Conservation (phyloP, 192 early-diverging fungal genomes). For the Coemansia reversa region DNA sequence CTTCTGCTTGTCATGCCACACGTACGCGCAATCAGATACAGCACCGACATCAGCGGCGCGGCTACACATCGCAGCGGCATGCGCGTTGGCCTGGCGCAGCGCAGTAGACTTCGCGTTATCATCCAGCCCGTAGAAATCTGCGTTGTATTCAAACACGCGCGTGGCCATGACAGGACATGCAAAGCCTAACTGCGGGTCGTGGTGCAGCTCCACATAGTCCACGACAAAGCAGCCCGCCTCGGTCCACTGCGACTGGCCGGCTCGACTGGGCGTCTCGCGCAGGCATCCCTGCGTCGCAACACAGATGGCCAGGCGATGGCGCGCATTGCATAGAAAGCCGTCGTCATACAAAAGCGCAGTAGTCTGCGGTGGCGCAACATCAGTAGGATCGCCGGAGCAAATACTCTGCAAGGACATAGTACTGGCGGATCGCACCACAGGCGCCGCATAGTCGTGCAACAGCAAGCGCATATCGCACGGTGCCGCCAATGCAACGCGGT, state of each 20-base stretch:
- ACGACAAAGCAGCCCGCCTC: conserved; percentile 32
- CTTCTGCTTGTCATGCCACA: conserved; percentile 54
- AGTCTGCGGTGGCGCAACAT: conserved; percentile 2
- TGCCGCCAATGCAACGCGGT: conserved; percentile 28
- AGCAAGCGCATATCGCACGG: conserved; percentile 3
- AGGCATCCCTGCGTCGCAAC: conserved; percentile 9
- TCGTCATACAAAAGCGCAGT: conserved; percentile 42
- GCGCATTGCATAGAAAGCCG: conserved; percentile 43
- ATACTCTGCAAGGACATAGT: conserved; percentile 53
- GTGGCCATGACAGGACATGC: conserved; percentile 17
- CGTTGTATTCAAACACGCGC: conserved; percentile 46
- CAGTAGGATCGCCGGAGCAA: conserved; percentile 20
- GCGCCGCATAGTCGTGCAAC: conserved; percentile 20
- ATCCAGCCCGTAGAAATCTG: conserved; percentile 39
- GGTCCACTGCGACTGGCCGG: conserved; percentile 37
- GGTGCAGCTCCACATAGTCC: conserved; percentile 14
- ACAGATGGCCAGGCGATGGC: conserved; percentile 42
- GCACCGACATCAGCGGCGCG: conserved; percentile 23
- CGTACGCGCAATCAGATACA: conserved; percentile 32
- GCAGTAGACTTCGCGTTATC: conserved; percentile 42
- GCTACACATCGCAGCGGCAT: conserved; percentile 23
- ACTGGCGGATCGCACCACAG: conserved; percentile 42
- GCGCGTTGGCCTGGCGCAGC: conserved; percentile 18
- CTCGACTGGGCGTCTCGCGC: conserved; percentile 19
- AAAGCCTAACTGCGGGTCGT: conserved; percentile 35